Evolutionary conservation across 176 grass and related monocot species (phyloP), one percentile per base, ranked within the genome.

Genomic region (Oryza punctata): DNA sequence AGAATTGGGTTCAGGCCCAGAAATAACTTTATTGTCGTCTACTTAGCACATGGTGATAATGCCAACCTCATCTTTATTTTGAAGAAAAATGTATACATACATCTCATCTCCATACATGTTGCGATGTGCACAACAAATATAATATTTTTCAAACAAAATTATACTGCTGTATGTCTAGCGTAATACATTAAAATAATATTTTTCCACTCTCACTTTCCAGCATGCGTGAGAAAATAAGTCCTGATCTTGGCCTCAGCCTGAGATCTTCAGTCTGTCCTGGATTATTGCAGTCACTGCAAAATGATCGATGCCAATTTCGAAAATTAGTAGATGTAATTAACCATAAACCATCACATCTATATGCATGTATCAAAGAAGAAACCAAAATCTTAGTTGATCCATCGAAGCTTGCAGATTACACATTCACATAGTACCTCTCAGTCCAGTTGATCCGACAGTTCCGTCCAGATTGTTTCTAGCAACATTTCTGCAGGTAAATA

Each of bases 401-500:
- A 23, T 77, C 8, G n/a, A 25, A 88, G 23, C 23, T 63, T 12
- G 38, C 23, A 40, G 25, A 65, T 72, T 29, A n/a, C 35, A 24
- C 15, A 25, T 10, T 35, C 23, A 25, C 13, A 19, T 66, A 33
- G 32, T 33, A 89, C 87, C 82, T 89, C 82, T 89, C 3, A 57
- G 46, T 26, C 21, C 15, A 45, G 71, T 33, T 45, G 82, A 89
- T 71, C 25, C 65, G 18, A 72, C 54, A 35, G 82, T 89, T 3
- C 82, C 65, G 0, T 3, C 11, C 24, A 89, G 5, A 49, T 82
- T 18, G 54, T 89, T 89, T 8, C 65, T 11, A 7, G 43, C 83
- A 46, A 89, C 75, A 72, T 89, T 89, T 78, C 88, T 89, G 78
- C 28, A 25, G 6, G 6, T 5, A 65, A 7, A 28, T 49, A 23